Evolutionary conservation across 768 basidiomycete species (phyloP).

Genomic region (Suillus americanus): DNA sequence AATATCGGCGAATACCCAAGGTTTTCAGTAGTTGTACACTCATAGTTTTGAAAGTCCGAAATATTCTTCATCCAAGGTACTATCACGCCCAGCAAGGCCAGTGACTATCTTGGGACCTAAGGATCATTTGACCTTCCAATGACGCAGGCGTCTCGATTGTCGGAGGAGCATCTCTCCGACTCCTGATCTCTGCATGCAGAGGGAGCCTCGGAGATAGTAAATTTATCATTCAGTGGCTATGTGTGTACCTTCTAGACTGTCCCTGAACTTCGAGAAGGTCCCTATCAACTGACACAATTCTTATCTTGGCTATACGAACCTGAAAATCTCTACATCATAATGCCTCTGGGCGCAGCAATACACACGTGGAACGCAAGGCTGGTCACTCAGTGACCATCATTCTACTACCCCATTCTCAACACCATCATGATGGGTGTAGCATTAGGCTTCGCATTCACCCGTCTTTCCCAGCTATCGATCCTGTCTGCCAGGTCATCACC

Average conservation of each 20-base stretch:
- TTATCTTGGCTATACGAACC: background rate
- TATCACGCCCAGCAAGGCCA: background rate
- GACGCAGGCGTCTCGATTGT: background rate
- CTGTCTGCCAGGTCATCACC: conserved; percentile 12
- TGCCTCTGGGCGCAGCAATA: background rate
- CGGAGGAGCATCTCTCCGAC: background rate
- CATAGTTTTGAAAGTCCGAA: no score
- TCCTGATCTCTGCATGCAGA: background rate
- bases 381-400: no score
- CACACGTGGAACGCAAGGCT: background rate
- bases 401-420: no score
- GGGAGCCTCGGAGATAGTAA: background rate
- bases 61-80: background rate
- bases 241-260: background rate
- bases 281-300: background rate
- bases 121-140: background rate
- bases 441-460: background rate
- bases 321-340: background rate
- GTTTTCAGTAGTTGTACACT: no score
- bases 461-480: background rate
- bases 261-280: background rate
- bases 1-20: no score
- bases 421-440: no score
- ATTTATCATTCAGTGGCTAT: background rate
- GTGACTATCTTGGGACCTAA: background rate